Evolutionary conservation across 345 rosid species (phyloP).

Genomic region (Eucalyptus sp.): DNA sequence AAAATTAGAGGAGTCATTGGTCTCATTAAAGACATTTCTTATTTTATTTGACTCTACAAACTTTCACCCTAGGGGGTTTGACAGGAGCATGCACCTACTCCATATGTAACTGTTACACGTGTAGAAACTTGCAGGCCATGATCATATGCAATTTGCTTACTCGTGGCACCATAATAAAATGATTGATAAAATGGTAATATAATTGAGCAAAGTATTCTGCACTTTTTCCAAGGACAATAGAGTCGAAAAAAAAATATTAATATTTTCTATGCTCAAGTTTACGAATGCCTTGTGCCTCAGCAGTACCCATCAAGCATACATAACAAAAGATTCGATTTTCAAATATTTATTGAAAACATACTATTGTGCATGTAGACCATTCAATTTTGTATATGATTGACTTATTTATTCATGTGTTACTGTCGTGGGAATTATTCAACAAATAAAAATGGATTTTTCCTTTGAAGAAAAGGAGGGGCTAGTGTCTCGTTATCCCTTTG

Average conservation of each 20-base stretch:
- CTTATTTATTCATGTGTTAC: neutral
- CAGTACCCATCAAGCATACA: too few relatives aligned
- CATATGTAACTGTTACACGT: neutral
- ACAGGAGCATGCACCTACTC: too few relatives aligned
- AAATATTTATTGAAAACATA: too few relatives aligned
- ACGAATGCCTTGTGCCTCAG: too few relatives aligned
- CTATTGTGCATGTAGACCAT: too few relatives aligned
- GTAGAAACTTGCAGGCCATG: neutral
- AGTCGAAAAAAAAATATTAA: neutral
- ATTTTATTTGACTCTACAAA: neutral
- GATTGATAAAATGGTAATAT: too few relatives aligned
- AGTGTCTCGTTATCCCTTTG: neutral
- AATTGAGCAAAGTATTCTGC: too few relatives aligned
- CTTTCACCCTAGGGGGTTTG: rapidly evolving
- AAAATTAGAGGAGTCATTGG: neutral
- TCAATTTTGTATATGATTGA: neutral
- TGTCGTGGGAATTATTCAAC: neutral
- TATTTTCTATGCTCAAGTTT: too few relatives aligned
- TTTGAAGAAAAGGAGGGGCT: neutral
- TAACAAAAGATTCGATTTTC: too few relatives aligned
- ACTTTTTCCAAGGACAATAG: neutral
- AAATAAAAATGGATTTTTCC: neutral
- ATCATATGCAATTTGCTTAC: neutral
- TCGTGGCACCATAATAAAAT: neutral
- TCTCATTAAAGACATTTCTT: neutral